Conservation (phyloP, 2,329 filamentous ascomycete genomes). For the Fusarium solani-melongenae region DNA sequence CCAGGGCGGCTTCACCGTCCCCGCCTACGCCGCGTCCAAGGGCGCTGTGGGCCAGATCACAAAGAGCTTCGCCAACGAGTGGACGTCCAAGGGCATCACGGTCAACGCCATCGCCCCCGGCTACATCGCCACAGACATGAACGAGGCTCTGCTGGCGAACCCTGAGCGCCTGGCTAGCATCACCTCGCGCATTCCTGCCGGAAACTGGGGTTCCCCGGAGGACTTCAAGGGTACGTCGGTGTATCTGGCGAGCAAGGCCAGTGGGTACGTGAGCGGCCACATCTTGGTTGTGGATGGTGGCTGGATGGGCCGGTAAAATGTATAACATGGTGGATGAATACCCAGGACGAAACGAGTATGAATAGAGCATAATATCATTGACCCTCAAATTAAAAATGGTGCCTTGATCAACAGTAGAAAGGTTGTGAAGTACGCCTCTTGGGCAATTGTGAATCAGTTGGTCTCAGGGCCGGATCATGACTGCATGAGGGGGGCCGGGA, state of each 20-base stretch:
- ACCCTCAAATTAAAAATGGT: background rate
- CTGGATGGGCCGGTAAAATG: slow-evolving; percentile 83
- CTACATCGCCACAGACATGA: slow-evolving; percentile 96
- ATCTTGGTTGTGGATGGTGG: slow-evolving; percentile 87
- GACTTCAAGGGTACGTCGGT: slow-evolving; percentile 89
- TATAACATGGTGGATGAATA: background rate
- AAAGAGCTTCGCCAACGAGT: slow-evolving; percentile 88
- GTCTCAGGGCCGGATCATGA: slow-evolving; percentile 22
- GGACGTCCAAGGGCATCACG: slow-evolving; percentile 80
- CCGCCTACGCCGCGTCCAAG: slow-evolving; percentile 88
- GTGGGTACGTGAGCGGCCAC: slow-evolving; percentile 85
- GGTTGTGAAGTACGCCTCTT: background rate
- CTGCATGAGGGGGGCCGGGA: background rate
- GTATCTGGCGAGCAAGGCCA: slow-evolving; percentile 80
- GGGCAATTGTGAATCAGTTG: slow-evolving; percentile 36
- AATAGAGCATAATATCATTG: slow-evolving; percentile 12
- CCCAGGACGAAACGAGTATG: background rate
- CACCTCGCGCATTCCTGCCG: slow-evolving; percentile 82
- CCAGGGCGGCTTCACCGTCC: slow-evolving; percentile 89
- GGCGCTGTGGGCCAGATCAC: slow-evolving; percentile 87
- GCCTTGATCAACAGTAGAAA: background rate
- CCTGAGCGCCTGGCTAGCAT: slow-evolving; percentile 77
- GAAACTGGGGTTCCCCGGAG: slow-evolving; percentile 83
- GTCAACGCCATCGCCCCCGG: slow-evolving; percentile 92
- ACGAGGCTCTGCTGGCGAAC: slow-evolving; percentile 81